Evolutionary conservation across 768 basidiomycete genomes (phyloP).

Genomic region (Tubosaeta sp.): DNA sequence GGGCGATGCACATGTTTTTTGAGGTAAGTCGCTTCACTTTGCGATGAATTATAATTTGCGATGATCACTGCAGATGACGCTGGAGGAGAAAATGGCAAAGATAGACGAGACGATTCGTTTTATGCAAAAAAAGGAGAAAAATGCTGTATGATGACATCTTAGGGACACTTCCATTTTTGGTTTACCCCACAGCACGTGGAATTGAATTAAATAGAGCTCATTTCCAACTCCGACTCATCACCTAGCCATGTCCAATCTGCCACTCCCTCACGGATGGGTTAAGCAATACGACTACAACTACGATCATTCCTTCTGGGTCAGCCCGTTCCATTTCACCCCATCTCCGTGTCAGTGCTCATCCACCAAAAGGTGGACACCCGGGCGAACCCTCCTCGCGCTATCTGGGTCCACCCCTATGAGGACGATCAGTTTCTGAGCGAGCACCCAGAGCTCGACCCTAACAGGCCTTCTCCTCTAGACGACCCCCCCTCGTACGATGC

Average conservation of each 20-base stretch:
- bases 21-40: slow-evolving; percentile 33
- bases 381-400: slow-evolving; percentile 57
- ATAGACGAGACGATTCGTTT: slow-evolving; percentile 47
- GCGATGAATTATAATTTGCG: neutral
- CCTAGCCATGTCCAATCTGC: slow-evolving; percentile 20
- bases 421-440: slow-evolving; percentile 59
- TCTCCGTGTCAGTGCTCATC: neutral
- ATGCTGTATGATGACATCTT: slow-evolving; percentile 5
- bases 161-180: neutral
- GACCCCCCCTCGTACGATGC: slow-evolving; percentile 28
- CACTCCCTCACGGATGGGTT: slow-evolving; percentile 56
- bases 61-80: slow-evolving; percentile 43
- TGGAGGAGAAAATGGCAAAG: slow-evolving; percentile 48
- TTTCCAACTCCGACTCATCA: neutral
- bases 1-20: slow-evolving; percentile 48
- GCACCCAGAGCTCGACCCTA: slow-evolving; percentile 46
- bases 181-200: no score
- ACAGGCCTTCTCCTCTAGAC: slow-evolving; percentile 14
- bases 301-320: slow-evolving; percentile 49
- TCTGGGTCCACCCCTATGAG: slow-evolving; percentile 72
- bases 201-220: neutral
- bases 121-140: slow-evolving; percentile 23
- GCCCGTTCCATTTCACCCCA: neutral
- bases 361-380: slow-evolving; percentile 54
- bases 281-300: slow-evolving; percentile 40